Conservation (phyloP, 225 moss, liverwort and hornwort genomes). For the Rhytidiadelphus loreus region DNA sequence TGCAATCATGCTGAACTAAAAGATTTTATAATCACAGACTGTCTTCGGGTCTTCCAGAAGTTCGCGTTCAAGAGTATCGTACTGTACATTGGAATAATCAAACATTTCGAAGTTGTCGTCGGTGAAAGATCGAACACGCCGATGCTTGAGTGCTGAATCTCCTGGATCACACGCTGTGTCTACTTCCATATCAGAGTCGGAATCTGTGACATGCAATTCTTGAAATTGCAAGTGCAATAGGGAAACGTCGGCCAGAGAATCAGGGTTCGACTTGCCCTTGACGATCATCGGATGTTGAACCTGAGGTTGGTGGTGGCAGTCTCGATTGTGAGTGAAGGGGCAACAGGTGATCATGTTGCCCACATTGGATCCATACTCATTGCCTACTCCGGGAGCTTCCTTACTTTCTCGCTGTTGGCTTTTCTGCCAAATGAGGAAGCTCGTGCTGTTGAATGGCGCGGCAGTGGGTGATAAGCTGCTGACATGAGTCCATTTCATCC, state of each 20-base stretch:
- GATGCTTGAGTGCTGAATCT: background rate
- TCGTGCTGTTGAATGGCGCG: constrained; percentile 5
- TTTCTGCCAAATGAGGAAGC: background rate
- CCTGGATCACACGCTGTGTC: background rate
- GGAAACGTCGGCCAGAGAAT: background rate
- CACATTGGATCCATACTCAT: background rate
- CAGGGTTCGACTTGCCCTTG: background rate
- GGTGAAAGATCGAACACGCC: background rate
- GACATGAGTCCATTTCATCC: background rate
- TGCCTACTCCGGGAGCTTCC: background rate
- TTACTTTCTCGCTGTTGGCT: background rate
- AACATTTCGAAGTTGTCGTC: background rate
- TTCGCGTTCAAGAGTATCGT: background rate
- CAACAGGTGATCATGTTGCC: background rate
- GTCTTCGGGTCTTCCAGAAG: background rate
- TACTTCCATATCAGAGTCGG: background rate
- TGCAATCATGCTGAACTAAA: background rate
- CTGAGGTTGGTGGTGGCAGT: background rate
- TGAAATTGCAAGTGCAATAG: background rate
- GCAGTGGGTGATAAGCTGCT: background rate
- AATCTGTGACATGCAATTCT: background rate
- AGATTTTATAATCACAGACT: background rate
- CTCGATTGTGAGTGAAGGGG: background rate
- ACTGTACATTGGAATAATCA: background rate
- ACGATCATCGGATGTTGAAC: background rate